Conservation (phyloP, 2,329 filamentous ascomycete species). For the Byssochlamys sp. region DNA sequence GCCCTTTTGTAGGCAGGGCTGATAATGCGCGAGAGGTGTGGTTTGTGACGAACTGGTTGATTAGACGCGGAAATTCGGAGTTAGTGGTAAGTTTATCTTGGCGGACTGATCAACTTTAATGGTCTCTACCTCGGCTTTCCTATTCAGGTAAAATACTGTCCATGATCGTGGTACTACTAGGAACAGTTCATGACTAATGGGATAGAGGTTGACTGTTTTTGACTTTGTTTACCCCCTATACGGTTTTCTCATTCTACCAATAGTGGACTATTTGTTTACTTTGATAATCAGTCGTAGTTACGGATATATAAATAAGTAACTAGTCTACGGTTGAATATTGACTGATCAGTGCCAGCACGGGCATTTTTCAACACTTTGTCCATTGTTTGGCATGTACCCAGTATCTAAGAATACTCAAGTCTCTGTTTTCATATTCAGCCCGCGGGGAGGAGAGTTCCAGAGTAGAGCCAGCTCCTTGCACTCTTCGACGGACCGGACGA, state of each 20-base stretch:
- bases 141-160: not conserved
- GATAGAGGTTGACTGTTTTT: not conserved
- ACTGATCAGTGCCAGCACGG: not conserved
- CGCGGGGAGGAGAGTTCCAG: not conserved
- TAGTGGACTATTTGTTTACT: not conserved
- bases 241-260: not conserved
- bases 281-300: too few species aligned
- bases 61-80: not conserved
- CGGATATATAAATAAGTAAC: too few species aligned
- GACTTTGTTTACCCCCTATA: not conserved
- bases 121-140: not conserved
- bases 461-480: not conserved
- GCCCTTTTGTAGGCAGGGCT: conserved; percentile 8
- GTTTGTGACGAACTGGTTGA: not conserved
- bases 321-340: not conserved
- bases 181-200: not conserved
- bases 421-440: not conserved
- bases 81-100: not conserved
- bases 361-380: not conserved
- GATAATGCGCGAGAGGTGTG: not conserved
- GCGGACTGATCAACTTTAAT: not conserved
- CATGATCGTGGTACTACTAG: not conserved
- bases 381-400: not conserved
- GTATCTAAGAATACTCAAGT: not conserved
- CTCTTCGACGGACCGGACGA: not conserved